A percentile compares a stretch with the other conserved stretches of the same genome.
These are phyloP conservation scores for Coleophoma eucalyptorum DNA, from an alignment of 2,329 filamentous ascomycete genomes.

Conservation along the genomic window DNA sequence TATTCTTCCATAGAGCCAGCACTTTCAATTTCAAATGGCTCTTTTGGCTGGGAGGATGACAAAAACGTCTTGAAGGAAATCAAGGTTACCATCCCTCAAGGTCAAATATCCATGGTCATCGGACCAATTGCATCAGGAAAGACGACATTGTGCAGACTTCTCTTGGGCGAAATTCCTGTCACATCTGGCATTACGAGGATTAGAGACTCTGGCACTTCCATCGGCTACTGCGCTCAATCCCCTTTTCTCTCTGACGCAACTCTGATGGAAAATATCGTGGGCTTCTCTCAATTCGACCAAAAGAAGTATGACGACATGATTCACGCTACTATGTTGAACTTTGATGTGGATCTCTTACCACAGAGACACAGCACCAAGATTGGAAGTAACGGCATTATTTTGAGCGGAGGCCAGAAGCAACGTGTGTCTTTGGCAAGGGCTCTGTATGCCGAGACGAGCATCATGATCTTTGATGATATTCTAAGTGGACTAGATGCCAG, in stretches of 20 bases:
- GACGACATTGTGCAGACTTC: conserved; percentile 41
- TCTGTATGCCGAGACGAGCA: neutral
- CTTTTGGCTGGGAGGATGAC: conserved; percentile 5
- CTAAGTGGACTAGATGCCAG: conserved; percentile 13
- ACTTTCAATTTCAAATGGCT: neutral
- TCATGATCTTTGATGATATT: conserved; percentile 14
- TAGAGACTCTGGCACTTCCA: neutral
- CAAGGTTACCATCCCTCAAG: neutral
- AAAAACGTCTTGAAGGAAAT: neutral
- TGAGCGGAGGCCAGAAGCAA: conserved; percentile 18
- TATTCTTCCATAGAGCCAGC: too few relatives aligned
- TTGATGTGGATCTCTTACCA: conserved; percentile 12
- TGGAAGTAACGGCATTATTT: conserved; percentile 22
- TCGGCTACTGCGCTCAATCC: conserved; percentile 37
- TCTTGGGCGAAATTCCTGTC: conserved; percentile 33
- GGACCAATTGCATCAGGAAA: conserved; percentile 48
- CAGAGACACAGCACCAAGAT: conserved; percentile 13
- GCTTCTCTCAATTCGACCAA: conserved; percentile 27
- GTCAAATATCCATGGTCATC: conserved; percentile 5
- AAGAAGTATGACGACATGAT: conserved; percentile 26
- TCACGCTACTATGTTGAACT: conserved; percentile 10
- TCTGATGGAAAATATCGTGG: conserved; percentile 33
- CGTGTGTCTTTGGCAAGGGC: conserved; percentile 4
- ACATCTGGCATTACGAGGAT: neutral
- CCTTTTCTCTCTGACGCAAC: conserved; percentile 36